These are phyloP conservation scores for Ceratocystis ficicola DNA, from an alignment of 2,329 filamentous ascomycete species.

Conservation along the genomic window DNA sequence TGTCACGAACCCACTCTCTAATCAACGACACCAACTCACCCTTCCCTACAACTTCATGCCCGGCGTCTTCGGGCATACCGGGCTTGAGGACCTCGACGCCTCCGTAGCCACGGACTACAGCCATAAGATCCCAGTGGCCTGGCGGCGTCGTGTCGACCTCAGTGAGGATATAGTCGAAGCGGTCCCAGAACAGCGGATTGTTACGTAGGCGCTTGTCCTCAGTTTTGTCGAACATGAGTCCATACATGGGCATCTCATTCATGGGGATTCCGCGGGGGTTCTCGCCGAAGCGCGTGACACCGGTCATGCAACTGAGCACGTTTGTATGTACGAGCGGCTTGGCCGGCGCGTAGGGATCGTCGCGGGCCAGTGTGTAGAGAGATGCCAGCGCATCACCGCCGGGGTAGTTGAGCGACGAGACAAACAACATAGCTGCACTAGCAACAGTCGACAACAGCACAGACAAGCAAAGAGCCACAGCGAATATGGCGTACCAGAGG, in stretches of 20 bases:
- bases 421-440: slow-evolving; percentile 55
- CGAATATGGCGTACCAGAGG: slow-evolving; percentile 41
- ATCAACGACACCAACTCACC: slow-evolving; percentile 33
- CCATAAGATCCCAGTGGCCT: slow-evolving; percentile 44
- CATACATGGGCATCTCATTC: slow-evolving; percentile 24
- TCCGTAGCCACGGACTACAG: slow-evolving; percentile 44
- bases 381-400: slow-evolving; percentile 64
- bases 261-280: slow-evolving; percentile 31
- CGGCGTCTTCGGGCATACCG: slow-evolving; percentile 27
- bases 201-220: slow-evolving; percentile 39
- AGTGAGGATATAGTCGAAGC: slow-evolving; percentile 50
- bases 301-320: slow-evolving; percentile 58
- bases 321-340: slow-evolving; percentile 44
- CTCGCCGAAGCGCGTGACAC: slow-evolving; percentile 53
- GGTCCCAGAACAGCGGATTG: slow-evolving; percentile 46
- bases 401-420: slow-evolving; percentile 87
- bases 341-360: slow-evolving; percentile 24
- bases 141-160: slow-evolving; percentile 41
- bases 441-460: slow-evolving; percentile 47
- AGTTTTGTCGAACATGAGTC: slow-evolving; percentile 47
- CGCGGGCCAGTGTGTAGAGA: slow-evolving; percentile 34
- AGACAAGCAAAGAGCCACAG: slow-evolving; percentile 45
- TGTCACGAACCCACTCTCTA: slow-evolving; percentile 33
- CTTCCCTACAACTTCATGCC: slow-evolving; percentile 34
- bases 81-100: slow-evolving; percentile 48